Conservation (phyloP, 163 green algal species). For the Trebouxia gelatinosa region DNA sequence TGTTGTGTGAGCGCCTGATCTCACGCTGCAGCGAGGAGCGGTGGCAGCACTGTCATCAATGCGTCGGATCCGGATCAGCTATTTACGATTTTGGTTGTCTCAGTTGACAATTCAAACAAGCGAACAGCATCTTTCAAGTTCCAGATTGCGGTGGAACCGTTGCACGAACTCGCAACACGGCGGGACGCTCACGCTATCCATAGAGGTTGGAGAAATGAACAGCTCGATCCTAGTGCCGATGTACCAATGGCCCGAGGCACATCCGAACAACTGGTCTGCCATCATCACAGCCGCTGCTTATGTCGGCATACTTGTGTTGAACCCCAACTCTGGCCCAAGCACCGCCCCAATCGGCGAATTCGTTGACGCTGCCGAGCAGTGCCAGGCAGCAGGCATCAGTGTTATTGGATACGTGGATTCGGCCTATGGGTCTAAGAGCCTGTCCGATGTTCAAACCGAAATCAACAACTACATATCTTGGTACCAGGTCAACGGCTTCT, state of each 20-base stretch:
- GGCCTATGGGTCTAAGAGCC: background rate
- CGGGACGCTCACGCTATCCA: too few species aligned
- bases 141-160: too few species aligned
- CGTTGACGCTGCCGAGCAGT: background rate
- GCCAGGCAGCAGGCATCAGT: constrained; percentile 13
- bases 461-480: background rate
- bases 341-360: background rate
- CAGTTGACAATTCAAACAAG: too few species aligned
- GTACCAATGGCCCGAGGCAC: background rate
- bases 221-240: background rate
- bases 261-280: background rate
- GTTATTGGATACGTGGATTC: constrained; percentile 8
- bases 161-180: too few species aligned
- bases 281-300: background rate
- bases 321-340: constrained; percentile 3
- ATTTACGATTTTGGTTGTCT: too few species aligned
- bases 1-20: too few species aligned
- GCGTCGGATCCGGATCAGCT: too few species aligned
- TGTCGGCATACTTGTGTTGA: background rate
- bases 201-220: too few species aligned
- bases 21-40: too few species aligned
- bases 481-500: constrained; percentile 13
- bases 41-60: too few species aligned
- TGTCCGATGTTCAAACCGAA: background rate
- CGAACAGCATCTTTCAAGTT: too few species aligned